Evolutionary conservation across 768 basidiomycete genomes (phyloP).

Genomic region (Leucogyrophana mollusca): DNA sequence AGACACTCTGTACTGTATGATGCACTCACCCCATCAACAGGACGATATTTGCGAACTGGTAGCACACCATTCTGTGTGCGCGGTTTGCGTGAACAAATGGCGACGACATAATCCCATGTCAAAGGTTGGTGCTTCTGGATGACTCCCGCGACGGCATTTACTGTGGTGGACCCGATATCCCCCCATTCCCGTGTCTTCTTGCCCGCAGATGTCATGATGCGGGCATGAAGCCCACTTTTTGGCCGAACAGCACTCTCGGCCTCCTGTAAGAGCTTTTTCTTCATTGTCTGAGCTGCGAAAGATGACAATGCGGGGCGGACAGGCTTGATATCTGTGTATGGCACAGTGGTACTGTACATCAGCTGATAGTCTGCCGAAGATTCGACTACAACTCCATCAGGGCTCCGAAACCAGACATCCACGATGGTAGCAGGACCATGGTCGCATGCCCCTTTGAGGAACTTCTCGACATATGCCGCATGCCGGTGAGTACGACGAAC

Average conservation of each 20-base stretch:
- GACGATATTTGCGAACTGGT: not conserved
- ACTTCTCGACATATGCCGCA: not conserved
- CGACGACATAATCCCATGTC: not conserved
- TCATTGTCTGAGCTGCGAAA: constrained; percentile 2
- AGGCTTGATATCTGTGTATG: not conserved
- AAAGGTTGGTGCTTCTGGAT: constrained; percentile 3
- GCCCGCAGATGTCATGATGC: too few relatives aligned
- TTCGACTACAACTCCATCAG: not conserved
- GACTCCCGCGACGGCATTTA: constrained; percentile 9
- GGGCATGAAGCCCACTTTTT: constrained; percentile 3
- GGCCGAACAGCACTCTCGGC: constrained; percentile 1
- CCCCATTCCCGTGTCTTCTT: too few relatives aligned
- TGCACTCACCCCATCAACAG: not conserved
- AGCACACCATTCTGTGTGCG: not conserved
- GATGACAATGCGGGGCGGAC: not conserved
- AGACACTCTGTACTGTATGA: too few relatives aligned
- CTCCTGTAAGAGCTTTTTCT: not conserved
- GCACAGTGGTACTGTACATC: not conserved
- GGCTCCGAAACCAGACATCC: constrained; percentile 2
- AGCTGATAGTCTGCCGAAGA: not conserved
- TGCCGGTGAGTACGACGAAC: not conserved
- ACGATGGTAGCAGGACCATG: not conserved
- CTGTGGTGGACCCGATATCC: not conserved
- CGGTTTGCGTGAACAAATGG: not conserved
- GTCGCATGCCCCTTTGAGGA: not conserved